Evolutionary conservation across 2,329 filamentous ascomycete genomes (phyloP).

Genomic region (Diaporthe sp.): DNA sequence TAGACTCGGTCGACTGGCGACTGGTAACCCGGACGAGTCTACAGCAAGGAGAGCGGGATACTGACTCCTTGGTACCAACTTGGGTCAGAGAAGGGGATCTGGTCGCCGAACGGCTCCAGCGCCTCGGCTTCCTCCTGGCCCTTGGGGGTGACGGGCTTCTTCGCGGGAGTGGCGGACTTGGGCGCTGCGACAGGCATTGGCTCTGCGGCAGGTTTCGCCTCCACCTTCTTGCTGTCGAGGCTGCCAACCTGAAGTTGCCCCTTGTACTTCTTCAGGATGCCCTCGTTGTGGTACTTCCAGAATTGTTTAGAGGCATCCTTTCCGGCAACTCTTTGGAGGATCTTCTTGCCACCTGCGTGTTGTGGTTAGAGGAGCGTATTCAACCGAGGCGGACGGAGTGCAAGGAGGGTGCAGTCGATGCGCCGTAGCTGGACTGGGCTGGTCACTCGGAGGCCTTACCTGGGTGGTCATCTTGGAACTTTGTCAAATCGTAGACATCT

Average conservation of each 20-base stretch:
- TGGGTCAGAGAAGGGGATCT: conserved; percentile 93
- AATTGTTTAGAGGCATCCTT: conserved; percentile 78
- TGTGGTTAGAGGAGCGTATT: background rate
- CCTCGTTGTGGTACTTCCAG: conserved; percentile 86
- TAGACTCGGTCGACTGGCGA: too few species aligned
- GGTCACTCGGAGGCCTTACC: conserved; percentile 63
- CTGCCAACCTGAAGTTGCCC: conserved; percentile 85
- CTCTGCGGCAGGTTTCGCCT: conserved; percentile 69
- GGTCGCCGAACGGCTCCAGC: conserved; percentile 85
- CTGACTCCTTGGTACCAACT: conserved; percentile 94
- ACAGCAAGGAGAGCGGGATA: conserved; percentile 29
- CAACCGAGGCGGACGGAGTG: background rate
- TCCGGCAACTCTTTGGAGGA: conserved; percentile 73
- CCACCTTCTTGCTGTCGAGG: conserved; percentile 82
- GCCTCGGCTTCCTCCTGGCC: conserved; percentile 73
- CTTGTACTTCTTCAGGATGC: conserved; percentile 89
- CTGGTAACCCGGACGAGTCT: too few species aligned
- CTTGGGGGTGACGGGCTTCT: conserved; percentile 49
- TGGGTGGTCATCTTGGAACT: conserved; percentile 87
- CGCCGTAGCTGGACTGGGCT: background rate
- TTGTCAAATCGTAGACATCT: conserved; percentile 95
- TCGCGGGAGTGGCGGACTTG: conserved; percentile 53
- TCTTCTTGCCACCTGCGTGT: conserved; percentile 72
- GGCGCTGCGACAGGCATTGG: conserved; percentile 64
- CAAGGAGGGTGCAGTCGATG: background rate